Conservation (phyloP, 2,329 filamentous ascomycete genomes). For the Nigrospora osmanthi region DNA sequence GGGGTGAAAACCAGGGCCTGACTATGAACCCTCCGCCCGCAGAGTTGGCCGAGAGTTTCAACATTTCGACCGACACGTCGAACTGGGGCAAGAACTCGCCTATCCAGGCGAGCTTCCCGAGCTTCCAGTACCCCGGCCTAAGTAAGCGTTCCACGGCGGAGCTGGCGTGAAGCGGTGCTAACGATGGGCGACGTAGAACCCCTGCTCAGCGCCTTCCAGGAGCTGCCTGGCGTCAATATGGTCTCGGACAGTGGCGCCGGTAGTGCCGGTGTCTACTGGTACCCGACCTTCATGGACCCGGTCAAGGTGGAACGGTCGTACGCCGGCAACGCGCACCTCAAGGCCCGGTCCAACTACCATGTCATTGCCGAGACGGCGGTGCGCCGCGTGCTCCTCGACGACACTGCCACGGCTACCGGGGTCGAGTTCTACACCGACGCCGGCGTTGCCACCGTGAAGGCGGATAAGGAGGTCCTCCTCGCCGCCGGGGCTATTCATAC, state of each 20-base stretch:
- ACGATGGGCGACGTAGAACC: conserved; percentile 7
- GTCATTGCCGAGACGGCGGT: conserved; percentile 21
- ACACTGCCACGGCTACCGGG: conserved; percentile 16
- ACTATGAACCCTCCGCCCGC: conserved; percentile 14
- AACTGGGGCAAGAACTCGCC: conserved; percentile 29
- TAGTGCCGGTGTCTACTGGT: conserved; percentile 31
- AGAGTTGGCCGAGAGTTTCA: conserved; percentile 14
- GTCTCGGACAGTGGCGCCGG: conserved; percentile 29
- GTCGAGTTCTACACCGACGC: conserved; percentile 19
- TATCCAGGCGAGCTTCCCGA: conserved; percentile 29
- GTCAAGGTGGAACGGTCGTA: conserved; percentile 26
- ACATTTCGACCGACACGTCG: conserved; percentile 22
- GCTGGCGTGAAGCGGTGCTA: background rate
- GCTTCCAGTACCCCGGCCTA: conserved; percentile 26
- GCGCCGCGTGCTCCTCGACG: conserved; percentile 18
- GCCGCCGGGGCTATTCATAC: conserved; percentile 32
- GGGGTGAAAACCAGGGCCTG: conserved; percentile 7
- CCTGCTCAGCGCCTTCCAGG: conserved; percentile 26
- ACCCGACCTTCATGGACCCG: conserved; percentile 32
- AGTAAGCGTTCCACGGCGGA: conserved; percentile 5
- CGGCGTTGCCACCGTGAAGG: conserved; percentile 13
- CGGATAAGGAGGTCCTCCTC: conserved; percentile 33
- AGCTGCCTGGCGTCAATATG: conserved; percentile 29
- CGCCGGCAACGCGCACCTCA: conserved; percentile 27
- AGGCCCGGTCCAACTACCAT: conserved; percentile 20